Evolutionary conservation across 441 rosid species (phyloP).

Genomic region (Gossypium davidsonii): DNA sequence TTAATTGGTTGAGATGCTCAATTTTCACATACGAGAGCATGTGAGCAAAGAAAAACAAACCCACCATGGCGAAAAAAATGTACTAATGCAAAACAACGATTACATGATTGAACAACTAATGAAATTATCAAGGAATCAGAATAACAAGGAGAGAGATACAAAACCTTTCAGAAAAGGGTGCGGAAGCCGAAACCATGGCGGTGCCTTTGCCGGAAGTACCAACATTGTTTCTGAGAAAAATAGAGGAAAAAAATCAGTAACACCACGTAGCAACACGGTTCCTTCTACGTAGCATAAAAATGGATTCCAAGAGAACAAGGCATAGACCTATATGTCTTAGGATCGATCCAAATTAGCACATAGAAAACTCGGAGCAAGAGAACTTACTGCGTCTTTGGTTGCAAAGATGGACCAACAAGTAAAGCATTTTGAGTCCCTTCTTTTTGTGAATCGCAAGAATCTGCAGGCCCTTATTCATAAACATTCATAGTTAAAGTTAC

Average conservation of each 20-base stretch:
- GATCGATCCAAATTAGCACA: background rate
- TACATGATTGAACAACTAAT: background rate
- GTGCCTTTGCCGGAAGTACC: constrained; percentile 60
- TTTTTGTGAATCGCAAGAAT: constrained; percentile 42
- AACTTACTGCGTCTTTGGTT: constrained; percentile 50
- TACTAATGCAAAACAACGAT: background rate
- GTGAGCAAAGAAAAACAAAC: background rate
- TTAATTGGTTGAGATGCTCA: background rate
- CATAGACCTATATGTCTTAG: background rate
- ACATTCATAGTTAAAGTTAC: background rate
- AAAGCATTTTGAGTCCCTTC: constrained; percentile 54
- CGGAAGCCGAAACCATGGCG: constrained; percentile 48
- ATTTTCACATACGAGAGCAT: background rate
- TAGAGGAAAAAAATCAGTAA: background rate
- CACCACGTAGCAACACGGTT: background rate
- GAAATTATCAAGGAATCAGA: background rate
- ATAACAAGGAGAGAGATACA: constrained; percentile 10
- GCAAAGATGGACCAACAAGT: constrained; percentile 76
- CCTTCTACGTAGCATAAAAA: background rate
- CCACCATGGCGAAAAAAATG: background rate
- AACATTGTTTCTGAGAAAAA: constrained; percentile 38
- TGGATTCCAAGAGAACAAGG: background rate
- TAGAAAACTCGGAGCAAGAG: background rate
- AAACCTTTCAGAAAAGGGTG: constrained; percentile 71
- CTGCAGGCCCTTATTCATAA: constrained; percentile 50